Evolutionary conservation across 129 eudicot species (phyloP), one percentile per base, ranked within the genome.

Genomic region (Heracleum sosnowskyi): DNA sequence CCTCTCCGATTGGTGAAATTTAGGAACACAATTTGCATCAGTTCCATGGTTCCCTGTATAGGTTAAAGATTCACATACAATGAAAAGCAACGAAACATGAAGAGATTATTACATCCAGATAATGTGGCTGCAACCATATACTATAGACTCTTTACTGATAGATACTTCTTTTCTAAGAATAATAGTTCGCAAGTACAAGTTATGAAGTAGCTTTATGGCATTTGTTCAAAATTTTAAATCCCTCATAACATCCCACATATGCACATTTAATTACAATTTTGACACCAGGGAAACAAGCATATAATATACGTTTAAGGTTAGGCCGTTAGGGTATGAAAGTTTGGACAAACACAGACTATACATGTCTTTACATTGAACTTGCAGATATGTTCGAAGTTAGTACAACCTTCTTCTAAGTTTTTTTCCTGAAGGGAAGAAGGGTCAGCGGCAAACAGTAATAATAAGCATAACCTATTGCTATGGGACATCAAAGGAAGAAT

Each of bases 41-140:
- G 79, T 83, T 86, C 85, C 88, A 44, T 53, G 77, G 77, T 85
- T 85, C 39, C 92, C 98, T 93, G 93, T 46, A 78, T 78, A 79
- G 45, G 76, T 28, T 46, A 83, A 53, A 68, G 15, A 63, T 64
- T 45, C 39, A n/a, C 45, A 49, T 49, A n/a, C 12, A 77, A 64
- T 33, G 20, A 64, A 39, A 33, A 64, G 46, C 75, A 66, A 69
- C 80, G 15, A 15, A 44, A 42, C 16, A 28, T 11, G 39, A 40
- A 46, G 77, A 29, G 24, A 74, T 4, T 2, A 74, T 42, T 26
- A 73, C 35, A 41, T 40, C 40, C 16, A 22, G 11, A n/a, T 26
- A n/a, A 60, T 26, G 68, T 72, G 36, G 34, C 18, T 4, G 40
- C 51, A 40, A 40, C 29, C 13, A n/a, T 39, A 41, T 72, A 41